phyloP scores from a whole-genome alignment of 2,329 filamentous ascomycete genomes.

The Cladophialophora bantiana region DNA sequence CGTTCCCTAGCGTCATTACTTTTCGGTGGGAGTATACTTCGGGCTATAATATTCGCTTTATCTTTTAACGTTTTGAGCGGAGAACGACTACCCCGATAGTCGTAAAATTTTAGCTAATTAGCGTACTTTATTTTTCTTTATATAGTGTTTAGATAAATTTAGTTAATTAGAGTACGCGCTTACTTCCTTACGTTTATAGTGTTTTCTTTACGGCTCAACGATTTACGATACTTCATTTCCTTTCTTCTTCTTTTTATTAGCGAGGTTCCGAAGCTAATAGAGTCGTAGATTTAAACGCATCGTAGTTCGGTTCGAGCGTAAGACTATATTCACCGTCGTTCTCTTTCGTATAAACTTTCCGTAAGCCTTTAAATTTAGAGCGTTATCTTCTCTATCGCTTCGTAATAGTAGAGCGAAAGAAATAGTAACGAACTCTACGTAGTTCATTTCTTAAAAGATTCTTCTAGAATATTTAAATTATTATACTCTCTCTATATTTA shows the following conservation, averaged over 20 bases:
- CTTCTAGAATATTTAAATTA: not conserved
- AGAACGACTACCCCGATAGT: too few relatives aligned
- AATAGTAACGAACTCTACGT: not conserved
- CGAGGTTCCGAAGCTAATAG: not conserved
- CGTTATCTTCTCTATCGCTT: slow-evolving; percentile 6
- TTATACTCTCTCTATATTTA: not conserved
- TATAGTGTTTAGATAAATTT: slow-evolving; percentile 4
- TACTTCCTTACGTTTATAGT: not conserved
- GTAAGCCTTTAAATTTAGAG: not conserved
- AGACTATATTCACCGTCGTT: not conserved
- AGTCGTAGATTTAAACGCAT: not conserved
- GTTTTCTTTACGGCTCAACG: not conserved
- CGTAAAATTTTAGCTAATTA: not conserved
- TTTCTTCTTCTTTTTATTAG: slow-evolving; percentile 3
- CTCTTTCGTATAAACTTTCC: not conserved
- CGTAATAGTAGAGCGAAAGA: not conserved
- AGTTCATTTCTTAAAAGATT: not conserved
- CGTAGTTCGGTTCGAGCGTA: too few relatives aligned
- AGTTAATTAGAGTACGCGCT: not conserved
- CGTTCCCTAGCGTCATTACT: too few relatives aligned
- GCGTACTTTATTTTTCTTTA: not conserved
- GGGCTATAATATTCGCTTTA: not conserved
- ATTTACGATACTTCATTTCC: not conserved
- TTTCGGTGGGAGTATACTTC: not conserved
- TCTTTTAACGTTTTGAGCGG: not conserved